Percentiles rank a stretch among this genome's conserved stretches.
Conservation (phyloP, 2,329 filamentous ascomycete genomes). For the Phaeoacremonium minimum region DNA sequence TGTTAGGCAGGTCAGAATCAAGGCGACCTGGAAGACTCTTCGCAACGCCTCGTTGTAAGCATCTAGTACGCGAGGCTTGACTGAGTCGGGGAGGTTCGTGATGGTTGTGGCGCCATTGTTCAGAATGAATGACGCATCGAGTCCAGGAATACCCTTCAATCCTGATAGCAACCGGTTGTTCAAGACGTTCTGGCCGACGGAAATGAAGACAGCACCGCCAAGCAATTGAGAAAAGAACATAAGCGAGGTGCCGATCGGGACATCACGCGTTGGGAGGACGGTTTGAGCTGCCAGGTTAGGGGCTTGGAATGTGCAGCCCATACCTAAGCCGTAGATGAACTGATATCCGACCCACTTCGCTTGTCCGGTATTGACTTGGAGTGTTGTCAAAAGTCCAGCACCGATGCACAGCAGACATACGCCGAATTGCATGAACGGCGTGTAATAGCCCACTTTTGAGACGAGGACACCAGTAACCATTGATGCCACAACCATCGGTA, state of each 20-base stretch:
- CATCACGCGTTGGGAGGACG: constrained; percentile 33
- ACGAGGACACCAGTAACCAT: constrained; percentile 32
- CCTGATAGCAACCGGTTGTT: constrained; percentile 30
- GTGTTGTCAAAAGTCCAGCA: constrained; percentile 35
- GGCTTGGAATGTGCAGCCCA: constrained; percentile 37
- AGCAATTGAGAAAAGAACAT: constrained; percentile 41
- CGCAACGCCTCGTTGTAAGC: constrained; percentile 61
- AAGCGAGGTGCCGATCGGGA: constrained; percentile 34
- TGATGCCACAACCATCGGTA: constrained; percentile 34
- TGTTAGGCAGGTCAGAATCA: constrained; percentile 47
- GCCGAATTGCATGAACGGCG: constrained; percentile 35
- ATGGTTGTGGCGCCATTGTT: constrained; percentile 13
- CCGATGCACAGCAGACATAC: constrained; percentile 30
- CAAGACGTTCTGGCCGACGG: constrained; percentile 40
- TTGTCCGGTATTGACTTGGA: constrained; percentile 25
- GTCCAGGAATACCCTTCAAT: constrained; percentile 21
- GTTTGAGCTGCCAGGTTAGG: constrained; percentile 42
- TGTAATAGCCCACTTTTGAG: constrained; percentile 36
- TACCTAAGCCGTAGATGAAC: constrained; percentile 37
- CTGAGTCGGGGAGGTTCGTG: constrained; percentile 15
- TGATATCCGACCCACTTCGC: constrained; percentile 34
- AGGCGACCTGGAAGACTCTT: constrained; percentile 54
- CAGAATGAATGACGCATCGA: constrained; percentile 12
- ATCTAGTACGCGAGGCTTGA: constrained; percentile 13
- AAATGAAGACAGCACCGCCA: constrained; percentile 39